These are phyloP conservation scores for Backusella macrospora DNA, from an alignment of 192 early-diverging fungal species.

Conservation along the genomic window DNA sequence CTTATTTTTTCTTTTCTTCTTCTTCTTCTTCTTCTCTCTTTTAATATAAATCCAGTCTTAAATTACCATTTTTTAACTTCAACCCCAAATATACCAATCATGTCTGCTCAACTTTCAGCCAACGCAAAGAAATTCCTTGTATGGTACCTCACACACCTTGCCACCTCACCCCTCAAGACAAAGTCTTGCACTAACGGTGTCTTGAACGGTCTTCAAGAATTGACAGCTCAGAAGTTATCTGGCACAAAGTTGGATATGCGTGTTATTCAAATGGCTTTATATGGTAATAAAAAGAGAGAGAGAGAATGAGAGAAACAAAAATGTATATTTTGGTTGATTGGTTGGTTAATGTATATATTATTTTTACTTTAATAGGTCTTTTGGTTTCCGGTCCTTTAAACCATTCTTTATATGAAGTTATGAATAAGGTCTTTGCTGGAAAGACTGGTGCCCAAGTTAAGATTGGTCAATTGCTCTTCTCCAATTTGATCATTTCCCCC, in stretches of 20 bases:
- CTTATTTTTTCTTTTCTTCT: constrained; percentile 14
- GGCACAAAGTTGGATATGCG: constrained; percentile 67
- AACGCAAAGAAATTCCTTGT: constrained; percentile 47
- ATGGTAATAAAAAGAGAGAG: constrained; percentile 50
- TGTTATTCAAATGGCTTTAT: constrained; percentile 80
- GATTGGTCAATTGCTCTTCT: constrained; percentile 71
- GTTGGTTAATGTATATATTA: too few relatives aligned
- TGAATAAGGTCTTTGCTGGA: constrained; percentile 75
- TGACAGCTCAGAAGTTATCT: constrained; percentile 67
- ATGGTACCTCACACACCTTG: constrained; percentile 63
- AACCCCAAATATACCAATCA: constrained; percentile 13
- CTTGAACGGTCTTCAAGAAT: constrained; percentile 80
- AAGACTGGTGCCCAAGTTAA: constrained; percentile 66
- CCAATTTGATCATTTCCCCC: constrained; percentile 81
- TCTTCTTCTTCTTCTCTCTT: not conserved
- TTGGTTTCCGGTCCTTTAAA: constrained; percentile 82
- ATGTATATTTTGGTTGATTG: not conserved
- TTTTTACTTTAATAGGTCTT: constrained; percentile 51
- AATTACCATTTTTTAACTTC: not conserved
- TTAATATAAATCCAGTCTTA: not conserved
- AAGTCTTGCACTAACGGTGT: constrained; percentile 79
- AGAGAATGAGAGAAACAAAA: not conserved
- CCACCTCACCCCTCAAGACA: constrained; percentile 71
- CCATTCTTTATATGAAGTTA: constrained; percentile 75
- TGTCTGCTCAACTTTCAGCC: constrained; percentile 32